phyloP scores from a whole-genome alignment of 345 rosid genomes.

The Moricandia arvensis region DNA sequence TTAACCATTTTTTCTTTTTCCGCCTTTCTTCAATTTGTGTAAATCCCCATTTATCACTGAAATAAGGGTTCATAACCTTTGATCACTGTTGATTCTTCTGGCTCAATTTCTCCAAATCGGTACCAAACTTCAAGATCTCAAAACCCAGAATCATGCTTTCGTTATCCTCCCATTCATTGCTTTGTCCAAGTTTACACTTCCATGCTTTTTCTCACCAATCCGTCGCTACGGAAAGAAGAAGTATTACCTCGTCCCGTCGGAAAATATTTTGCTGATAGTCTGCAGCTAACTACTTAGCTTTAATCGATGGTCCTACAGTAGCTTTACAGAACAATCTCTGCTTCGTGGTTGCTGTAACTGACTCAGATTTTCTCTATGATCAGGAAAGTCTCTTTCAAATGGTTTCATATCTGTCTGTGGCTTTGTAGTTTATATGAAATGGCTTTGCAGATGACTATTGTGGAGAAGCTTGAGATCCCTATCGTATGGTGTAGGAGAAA shows the following conservation, averaged over 20 bases:
- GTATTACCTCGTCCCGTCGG: too few species aligned
- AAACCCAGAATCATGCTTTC: too few species aligned
- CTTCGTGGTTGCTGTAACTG: slow-evolving; percentile 73
- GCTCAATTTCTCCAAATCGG: neutral
- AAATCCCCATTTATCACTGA: too few species aligned
- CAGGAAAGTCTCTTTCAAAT: slow-evolving; percentile 48
- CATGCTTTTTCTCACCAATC: too few species aligned
- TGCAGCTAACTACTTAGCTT: slow-evolving; percentile 83
- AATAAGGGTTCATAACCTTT: neutral
- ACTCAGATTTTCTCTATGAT: slow-evolving; percentile 62
- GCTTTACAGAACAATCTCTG: slow-evolving; percentile 57
- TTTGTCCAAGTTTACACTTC: too few species aligned
- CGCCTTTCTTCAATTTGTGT: too few species aligned
- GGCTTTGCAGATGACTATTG: slow-evolving; percentile 53
- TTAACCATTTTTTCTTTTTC: too few species aligned
- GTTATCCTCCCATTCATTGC: too few species aligned
- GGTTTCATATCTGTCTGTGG: neutral
- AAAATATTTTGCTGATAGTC: slow-evolving; percentile 50
- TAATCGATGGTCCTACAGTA: slow-evolving; percentile 77
- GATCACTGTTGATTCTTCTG: neutral
- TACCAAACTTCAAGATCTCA: neutral
- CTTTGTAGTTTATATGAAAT: neutral
- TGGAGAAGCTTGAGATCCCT: slow-evolving; percentile 60
- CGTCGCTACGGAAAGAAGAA: too few species aligned
- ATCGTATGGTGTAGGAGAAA: slow-evolving; percentile 64